Percentiles rank a stretch among this genome's conserved stretches.
Conservation (phyloP, 805 yeast species). For the Candida oleophila region DNA sequence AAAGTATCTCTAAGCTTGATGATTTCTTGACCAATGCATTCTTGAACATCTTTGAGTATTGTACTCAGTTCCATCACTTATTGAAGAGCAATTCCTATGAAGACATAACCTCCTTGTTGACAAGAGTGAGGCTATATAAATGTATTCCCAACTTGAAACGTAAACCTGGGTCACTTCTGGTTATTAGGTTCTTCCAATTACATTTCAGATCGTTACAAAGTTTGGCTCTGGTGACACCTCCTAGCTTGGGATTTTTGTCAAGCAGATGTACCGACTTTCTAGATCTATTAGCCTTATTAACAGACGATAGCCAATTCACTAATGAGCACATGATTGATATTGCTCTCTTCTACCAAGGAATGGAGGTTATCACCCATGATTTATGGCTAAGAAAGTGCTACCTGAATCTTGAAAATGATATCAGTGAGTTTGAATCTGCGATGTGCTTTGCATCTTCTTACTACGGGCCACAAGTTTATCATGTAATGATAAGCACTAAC, state of each 20-base stretch:
- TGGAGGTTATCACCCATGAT: slow-evolving; percentile 11
- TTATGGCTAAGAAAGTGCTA: slow-evolving; percentile 17
- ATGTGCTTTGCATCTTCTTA: slow-evolving; percentile 14
- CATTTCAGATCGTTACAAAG: not conserved
- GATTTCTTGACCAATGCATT: slow-evolving; percentile 1
- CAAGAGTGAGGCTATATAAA: not conserved
- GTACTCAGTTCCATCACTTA: slow-evolving; percentile 1
- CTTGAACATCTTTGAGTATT: slow-evolving; percentile 2
- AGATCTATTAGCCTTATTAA: not conserved
- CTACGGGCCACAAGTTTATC: not conserved
- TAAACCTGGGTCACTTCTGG: not conserved
- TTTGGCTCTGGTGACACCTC: not conserved
- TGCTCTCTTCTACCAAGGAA: slow-evolving; percentile 8
- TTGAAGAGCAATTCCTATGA: not conserved
- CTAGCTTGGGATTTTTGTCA: not conserved
- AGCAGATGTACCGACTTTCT: slow-evolving; percentile 1
- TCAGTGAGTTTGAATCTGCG: slow-evolving; percentile 10
- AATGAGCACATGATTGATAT: not conserved
- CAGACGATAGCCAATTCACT: slow-evolving; percentile 3
- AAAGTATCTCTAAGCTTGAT: not conserved
- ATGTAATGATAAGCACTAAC: slow-evolving; percentile 13
- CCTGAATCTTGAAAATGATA: slow-evolving; percentile 10
- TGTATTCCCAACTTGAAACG: not conserved
- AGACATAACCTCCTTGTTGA: not conserved
- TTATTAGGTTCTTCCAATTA: slow-evolving; percentile 1